These are phyloP conservation scores for Vickermania spadyakhi DNA, from an alignment of 208 protist species.

Conservation along the genomic window DNA sequence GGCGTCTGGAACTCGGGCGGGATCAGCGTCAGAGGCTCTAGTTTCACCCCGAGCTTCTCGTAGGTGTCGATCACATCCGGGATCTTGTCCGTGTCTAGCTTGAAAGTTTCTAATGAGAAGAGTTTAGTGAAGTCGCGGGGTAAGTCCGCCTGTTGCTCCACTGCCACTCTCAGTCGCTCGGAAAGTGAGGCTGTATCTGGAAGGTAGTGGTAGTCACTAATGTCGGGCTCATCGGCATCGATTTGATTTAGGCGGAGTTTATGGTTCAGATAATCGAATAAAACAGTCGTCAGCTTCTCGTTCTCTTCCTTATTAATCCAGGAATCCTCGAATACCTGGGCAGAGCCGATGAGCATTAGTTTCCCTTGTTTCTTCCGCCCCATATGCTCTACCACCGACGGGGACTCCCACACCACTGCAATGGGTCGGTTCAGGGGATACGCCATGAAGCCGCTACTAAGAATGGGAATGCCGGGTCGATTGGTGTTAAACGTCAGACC, in stretches of 20 bases:
- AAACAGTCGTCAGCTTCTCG: slow-evolving; percentile 65
- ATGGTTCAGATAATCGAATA: slow-evolving; percentile 86
- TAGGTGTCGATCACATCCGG: slow-evolving; percentile 90
- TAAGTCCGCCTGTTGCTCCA: slow-evolving; percentile 94
- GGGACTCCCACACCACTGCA: slow-evolving; percentile 66
- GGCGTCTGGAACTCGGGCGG: slow-evolving; percentile 93
- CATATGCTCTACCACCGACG: slow-evolving; percentile 56
- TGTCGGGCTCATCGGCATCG: slow-evolving; percentile 92
- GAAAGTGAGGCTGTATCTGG: slow-evolving; percentile 92
- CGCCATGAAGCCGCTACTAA: slow-evolving; percentile 92
- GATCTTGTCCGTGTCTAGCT: slow-evolving; percentile 92
- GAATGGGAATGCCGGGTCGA: slow-evolving; percentile 87
- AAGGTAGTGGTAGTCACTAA: slow-evolving; percentile 93
- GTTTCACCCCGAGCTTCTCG: slow-evolving; percentile 88
- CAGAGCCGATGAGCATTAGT: slow-evolving; percentile 85
- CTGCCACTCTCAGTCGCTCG: slow-evolving; percentile 87
- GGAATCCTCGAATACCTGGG: slow-evolving; percentile 87
- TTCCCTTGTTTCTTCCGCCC: slow-evolving; percentile 80
- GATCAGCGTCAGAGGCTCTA: slow-evolving; percentile 93
- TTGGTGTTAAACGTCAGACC: slow-evolving; percentile 93
- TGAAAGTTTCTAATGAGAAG: slow-evolving; percentile 91
- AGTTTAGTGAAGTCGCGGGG: slow-evolving; percentile 92
- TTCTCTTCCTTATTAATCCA: slow-evolving; percentile 95
- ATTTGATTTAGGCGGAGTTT: slow-evolving; percentile 89
- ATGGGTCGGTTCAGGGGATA: slow-evolving; percentile 94